phyloP scores from a whole-genome alignment of 202 grass and related monocot species.

The Elaeis oleifera region DNA sequence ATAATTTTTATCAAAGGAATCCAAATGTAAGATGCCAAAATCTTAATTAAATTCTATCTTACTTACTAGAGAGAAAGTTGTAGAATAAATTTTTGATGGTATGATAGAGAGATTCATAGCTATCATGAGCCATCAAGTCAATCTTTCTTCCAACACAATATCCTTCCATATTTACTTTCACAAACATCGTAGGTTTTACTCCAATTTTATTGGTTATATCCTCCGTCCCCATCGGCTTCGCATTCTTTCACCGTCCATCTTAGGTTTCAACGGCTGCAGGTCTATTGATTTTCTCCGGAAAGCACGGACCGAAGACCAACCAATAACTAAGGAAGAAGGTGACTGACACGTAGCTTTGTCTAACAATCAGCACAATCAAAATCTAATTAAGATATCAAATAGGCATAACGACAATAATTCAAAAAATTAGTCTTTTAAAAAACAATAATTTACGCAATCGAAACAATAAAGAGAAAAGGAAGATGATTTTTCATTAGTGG shows the following conservation, averaged over 20 bases:
- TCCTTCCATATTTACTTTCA: constrained; percentile 91
- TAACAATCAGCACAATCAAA: background rate
- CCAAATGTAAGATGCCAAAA: background rate
- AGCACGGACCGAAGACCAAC: constrained; percentile 60
- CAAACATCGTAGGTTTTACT: constrained; percentile 37
- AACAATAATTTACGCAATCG: too few species aligned
- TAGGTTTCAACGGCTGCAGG: constrained; percentile 9
- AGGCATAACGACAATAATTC: too few species aligned
- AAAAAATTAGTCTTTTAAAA: too few species aligned
- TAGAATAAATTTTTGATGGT: constrained; percentile 50
- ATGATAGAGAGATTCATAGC: constrained; percentile 50
- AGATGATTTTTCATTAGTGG: too few species aligned
- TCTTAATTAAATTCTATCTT: background rate
- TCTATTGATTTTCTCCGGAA: constrained; percentile 35
- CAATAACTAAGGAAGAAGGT: constrained; percentile 23
- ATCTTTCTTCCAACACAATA: constrained; percentile 64
- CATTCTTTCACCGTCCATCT: background rate
- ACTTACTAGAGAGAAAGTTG: constrained; percentile 65
- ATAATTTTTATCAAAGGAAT: background rate
- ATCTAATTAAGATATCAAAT: too few species aligned
- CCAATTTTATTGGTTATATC: background rate
- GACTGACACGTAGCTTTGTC: background rate
- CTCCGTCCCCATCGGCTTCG: background rate
- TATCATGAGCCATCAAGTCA: constrained; percentile 49
- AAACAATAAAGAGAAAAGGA: too few species aligned